phyloP scores from a whole-genome alignment of 768 basidiomycete genomes.

The Leccinum disarticulatum region DNA sequence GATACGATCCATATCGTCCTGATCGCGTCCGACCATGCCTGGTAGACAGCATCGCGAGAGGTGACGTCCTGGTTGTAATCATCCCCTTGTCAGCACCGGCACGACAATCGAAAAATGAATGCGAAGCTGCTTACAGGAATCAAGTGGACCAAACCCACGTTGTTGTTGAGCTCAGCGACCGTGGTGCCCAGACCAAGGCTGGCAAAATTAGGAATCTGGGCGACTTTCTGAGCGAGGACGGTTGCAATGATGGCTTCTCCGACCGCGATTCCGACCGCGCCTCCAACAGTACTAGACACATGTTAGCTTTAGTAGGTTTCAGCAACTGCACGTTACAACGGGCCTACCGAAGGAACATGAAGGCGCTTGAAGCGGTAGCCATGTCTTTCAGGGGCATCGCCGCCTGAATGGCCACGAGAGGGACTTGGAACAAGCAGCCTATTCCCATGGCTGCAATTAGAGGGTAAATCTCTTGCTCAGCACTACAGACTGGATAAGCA shows the following conservation, averaged over 20 bases:
- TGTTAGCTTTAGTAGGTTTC: conserved; percentile 1
- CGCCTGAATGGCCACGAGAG: conserved; percentile 74
- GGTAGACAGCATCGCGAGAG: conserved; percentile 49
- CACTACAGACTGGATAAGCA: conserved; percentile 39
- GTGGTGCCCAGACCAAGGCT: conserved; percentile 37
- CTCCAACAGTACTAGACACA: conserved; percentile 58
- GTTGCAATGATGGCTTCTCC: conserved; percentile 71
- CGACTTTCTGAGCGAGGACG: conserved; percentile 40
- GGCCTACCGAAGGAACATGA: conserved; percentile 64
- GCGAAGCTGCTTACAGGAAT: conserved; percentile 17
- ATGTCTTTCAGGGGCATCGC: conserved; percentile 88
- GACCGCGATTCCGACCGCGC: conserved; percentile 70
- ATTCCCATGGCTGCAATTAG: conserved; percentile 65
- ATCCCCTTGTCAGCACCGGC: neutral
- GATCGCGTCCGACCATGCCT: conserved; percentile 66
- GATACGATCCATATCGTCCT: conserved; percentile 63
- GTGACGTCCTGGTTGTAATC: conserved; percentile 42
- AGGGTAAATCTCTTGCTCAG: conserved; percentile 61
- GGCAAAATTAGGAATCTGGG: conserved; percentile 32
- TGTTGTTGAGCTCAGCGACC: conserved; percentile 45
- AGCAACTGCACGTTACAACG: neutral
- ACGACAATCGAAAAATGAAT: neutral
- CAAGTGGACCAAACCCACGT: conserved; percentile 42
- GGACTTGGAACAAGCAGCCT: conserved; percentile 66
- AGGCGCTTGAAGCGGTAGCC: conserved; percentile 76